Percentiles rank a stretch among this genome's conserved stretches.
phyloP scores from a whole-genome alignment of 805 yeast genomes.

The Jamesozyma rosinii region DNA sequence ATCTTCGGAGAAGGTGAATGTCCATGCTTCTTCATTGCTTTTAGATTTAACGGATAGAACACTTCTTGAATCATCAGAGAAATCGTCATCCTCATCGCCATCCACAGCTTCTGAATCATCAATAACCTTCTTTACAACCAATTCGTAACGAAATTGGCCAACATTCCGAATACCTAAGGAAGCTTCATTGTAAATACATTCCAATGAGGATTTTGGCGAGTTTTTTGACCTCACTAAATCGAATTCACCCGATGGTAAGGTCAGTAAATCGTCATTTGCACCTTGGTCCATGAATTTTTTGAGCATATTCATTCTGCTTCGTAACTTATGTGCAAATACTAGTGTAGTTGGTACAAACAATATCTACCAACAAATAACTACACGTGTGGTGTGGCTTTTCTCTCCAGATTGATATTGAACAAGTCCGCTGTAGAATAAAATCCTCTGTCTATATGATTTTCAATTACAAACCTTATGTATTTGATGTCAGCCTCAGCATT shows the following conservation, averaged over 20 bases:
- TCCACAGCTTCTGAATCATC: conserved; percentile 53
- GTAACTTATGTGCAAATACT: no score
- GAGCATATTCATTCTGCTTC: conserved; percentile 66
- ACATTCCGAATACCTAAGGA: conserved; percentile 63
- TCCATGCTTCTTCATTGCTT: conserved; percentile 52
- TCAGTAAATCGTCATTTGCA: conserved; percentile 51
- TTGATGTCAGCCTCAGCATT: no score
- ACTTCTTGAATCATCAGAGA: conserved; percentile 31
- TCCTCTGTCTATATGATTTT: no score
- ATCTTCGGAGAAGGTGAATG: conserved; percentile 54
- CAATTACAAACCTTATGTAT: no score
- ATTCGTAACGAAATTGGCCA: conserved; percentile 55
- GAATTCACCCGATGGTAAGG: conserved; percentile 72
- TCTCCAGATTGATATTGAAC: no score
- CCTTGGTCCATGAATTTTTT: conserved; percentile 52
- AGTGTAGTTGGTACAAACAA: no score
- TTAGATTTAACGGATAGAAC: conserved; percentile 27
- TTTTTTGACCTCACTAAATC: conserved; percentile 61
- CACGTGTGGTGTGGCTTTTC: no score
- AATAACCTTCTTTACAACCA: conserved; percentile 58
- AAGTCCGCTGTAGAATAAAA: no score
- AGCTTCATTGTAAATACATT: conserved; percentile 76
- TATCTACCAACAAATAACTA: no score
- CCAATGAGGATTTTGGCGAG: conserved; percentile 81
- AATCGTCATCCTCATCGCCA: conserved; percentile 44